Percentiles rank a stretch among this genome's conserved stretches.
Conservation (phyloP, 352 stramenopile species). For the Phytophthora nicotianae region DNA sequence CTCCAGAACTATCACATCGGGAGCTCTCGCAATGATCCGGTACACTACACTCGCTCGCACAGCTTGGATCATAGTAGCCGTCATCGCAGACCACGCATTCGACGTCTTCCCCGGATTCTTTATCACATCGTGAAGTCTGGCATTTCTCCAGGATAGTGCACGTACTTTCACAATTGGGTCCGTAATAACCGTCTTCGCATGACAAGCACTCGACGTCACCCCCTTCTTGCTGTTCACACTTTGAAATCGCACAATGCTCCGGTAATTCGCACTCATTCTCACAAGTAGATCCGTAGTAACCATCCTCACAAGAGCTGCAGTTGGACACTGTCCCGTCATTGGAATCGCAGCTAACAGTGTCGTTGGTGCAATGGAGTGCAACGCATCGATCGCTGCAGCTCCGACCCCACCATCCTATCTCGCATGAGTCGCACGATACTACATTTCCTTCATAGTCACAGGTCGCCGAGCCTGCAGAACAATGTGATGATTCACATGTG, state of each 20-base stretch:
- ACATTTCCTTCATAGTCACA: not conserved
- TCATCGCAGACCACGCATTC: not conserved
- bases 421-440: not conserved
- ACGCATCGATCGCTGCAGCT: not conserved
- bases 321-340: not conserved
- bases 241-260: not conserved
- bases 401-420: not conserved
- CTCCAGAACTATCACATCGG: not conserved
- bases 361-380: not conserved
- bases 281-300: constrained; percentile 9
- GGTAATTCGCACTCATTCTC: constrained; percentile 1
- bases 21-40: not conserved
- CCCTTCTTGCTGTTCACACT: not conserved
- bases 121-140: not conserved
- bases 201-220: not conserved
- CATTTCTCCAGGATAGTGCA: not conserved
- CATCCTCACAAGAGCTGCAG: constrained; percentile 6
- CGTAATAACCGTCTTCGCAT: not conserved
- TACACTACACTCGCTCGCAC: not conserved
- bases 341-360: not conserved
- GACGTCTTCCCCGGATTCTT: not conserved
- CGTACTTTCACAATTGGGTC: not conserved
- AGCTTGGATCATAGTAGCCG: not conserved
- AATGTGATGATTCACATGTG: not conserved
- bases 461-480: not conserved